Evolutionary conservation across 306 rosid species (phyloP).

Genomic region (Prosopis cineraria): DNA sequence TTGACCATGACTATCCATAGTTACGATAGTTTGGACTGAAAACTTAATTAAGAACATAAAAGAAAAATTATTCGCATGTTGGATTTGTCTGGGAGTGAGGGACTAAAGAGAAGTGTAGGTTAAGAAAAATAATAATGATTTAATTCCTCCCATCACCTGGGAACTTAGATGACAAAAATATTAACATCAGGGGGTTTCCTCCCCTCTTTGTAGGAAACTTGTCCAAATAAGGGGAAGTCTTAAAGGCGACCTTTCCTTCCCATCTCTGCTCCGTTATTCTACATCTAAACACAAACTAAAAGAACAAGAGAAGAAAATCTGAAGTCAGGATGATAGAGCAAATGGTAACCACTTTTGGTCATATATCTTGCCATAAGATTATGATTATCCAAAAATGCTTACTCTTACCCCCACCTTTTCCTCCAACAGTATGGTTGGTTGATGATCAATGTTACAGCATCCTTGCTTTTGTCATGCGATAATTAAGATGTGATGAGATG

Average conservation of each 20-base stretch:
- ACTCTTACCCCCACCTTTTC: background rate
- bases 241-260: background rate
- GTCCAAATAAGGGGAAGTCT: background rate
- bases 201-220: background rate
- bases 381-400: background rate
- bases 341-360: background rate
- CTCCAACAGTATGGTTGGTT: background rate
- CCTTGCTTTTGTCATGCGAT: conserved; percentile 6
- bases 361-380: background rate
- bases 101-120: background rate
- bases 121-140: background rate
- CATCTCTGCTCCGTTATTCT: background rate
- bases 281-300: background rate
- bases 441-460: conserved; percentile 3
- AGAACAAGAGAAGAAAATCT: background rate
- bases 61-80: background rate
- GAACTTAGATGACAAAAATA: background rate
- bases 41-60: background rate
- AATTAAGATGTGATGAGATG: conserved; percentile 16
- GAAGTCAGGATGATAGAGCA: conserved; percentile 20
- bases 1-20: background rate
- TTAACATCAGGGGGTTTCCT: background rate
- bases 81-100: background rate
- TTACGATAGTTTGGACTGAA: conserved; percentile 1
- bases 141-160: background rate